Percentiles rank a stretch among this genome's conserved stretches.
Evolutionary conservation across 2,329 filamentous ascomycete genomes (phyloP).

Genomic region (Aspergillus piperis): DNA sequence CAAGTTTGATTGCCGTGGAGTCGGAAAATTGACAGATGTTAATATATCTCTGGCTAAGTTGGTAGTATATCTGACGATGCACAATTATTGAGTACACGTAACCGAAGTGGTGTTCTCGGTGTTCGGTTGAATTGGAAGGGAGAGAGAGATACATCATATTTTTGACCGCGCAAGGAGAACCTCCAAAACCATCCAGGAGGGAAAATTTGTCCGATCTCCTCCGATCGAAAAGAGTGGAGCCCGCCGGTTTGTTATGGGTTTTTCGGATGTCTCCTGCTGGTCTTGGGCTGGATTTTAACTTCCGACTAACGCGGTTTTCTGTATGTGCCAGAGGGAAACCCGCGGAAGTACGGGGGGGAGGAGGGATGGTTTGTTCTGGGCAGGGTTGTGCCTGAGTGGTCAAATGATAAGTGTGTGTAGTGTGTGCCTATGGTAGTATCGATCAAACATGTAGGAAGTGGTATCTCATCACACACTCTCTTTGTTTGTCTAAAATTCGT

Average conservation of each 20-base stretch:
- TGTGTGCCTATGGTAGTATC: not conserved
- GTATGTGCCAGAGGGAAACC: not conserved
- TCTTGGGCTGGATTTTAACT: conserved; percentile 3
- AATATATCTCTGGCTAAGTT: not conserved
- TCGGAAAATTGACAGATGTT: not conserved
- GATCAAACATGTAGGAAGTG: not conserved
- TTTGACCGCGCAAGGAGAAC: conserved; percentile 9
- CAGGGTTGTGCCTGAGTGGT: not conserved
- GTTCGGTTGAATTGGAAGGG: too few relatives aligned
- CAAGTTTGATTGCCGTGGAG: not conserved
- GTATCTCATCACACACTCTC: too few relatives aligned
- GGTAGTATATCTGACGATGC: not conserved
- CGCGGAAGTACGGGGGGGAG: not conserved
- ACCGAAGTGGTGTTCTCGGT: too few relatives aligned
- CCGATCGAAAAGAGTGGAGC: conserved; percentile 6
- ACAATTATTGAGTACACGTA: too few relatives aligned
- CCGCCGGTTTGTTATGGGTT: conserved; percentile 1
- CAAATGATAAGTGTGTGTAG: not conserved
- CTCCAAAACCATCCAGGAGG: conserved; percentile 6
- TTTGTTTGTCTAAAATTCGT: too few relatives aligned
- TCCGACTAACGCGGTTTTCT: conserved; percentile 5
- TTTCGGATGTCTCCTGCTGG: conserved; percentile 1
- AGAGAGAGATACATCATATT: conserved; percentile 12
- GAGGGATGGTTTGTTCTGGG: not conserved
- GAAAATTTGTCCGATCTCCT: conserved; percentile 13